Evolutionary conservation across 345 rosid species (phyloP).

Genomic region (Linum lewisii): DNA sequence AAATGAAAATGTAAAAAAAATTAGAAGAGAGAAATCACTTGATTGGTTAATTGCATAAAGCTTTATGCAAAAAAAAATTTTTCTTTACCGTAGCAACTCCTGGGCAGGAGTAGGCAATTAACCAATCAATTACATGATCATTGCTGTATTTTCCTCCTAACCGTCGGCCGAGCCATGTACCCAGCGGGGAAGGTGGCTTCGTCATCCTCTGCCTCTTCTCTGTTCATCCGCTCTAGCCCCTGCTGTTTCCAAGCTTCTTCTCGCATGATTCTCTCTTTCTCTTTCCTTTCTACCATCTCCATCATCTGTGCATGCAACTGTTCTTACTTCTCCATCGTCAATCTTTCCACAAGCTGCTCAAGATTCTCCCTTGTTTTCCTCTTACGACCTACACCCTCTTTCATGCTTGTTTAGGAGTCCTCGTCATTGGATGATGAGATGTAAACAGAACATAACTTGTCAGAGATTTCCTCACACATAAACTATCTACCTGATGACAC

Average conservation of each 20-base stretch:
- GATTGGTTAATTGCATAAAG: too few relatives aligned
- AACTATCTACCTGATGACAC: too few relatives aligned
- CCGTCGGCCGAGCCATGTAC: too few relatives aligned
- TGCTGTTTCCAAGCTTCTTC: conserved; percentile 81
- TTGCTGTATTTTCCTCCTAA: too few relatives aligned
- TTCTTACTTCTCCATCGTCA: conserved; percentile 71
- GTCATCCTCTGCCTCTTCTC: conserved; percentile 50
- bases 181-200: too few relatives aligned
- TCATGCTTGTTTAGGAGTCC: conserved; percentile 17
- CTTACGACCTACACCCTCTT: conserved; percentile 30
- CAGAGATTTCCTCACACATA: too few relatives aligned
- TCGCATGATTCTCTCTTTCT: conserved; percentile 44
- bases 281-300: conserved; percentile 56
- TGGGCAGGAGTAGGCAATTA: too few relatives aligned
- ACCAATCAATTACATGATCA: too few relatives aligned
- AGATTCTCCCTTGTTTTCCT: conserved; percentile 35
- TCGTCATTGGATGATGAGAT: conserved; percentile 38
- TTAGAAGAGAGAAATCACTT: too few relatives aligned
- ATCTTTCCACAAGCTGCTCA: conserved; percentile 37
- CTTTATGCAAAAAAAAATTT: too few relatives aligned
- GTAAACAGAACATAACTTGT: conserved; percentile 10
- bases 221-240: conserved; percentile 48
- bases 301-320: conserved; percentile 61
- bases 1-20: too few relatives aligned
- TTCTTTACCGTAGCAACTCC: too few relatives aligned